These are phyloP conservation scores for Pythium rhizo-oryzae DNA, from an alignment of 352 stramenopile species.

Conservation along the genomic window DNA sequence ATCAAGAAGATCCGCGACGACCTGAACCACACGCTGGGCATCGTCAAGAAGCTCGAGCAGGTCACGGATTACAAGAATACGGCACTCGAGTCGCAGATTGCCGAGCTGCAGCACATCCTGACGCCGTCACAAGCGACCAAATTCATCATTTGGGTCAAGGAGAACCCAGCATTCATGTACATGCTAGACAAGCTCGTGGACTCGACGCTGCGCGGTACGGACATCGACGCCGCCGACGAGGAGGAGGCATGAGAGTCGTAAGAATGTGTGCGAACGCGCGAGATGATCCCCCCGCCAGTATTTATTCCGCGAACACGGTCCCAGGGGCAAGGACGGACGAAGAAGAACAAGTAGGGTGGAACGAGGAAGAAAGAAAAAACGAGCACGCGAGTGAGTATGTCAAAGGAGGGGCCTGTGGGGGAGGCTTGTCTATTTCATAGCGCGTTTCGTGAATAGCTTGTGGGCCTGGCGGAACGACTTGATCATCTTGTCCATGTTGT, in stretches of 20 bases:
- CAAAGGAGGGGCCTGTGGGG: too few relatives aligned
- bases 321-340: not conserved
- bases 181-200: slow-evolving; percentile 85
- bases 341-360: not conserved
- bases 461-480: slow-evolving; percentile 49
- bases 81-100: slow-evolving; percentile 69
- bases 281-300: slow-evolving; percentile 6
- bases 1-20: slow-evolving; percentile 73
- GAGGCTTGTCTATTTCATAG: not conserved
- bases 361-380: not conserved
- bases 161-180: slow-evolving; percentile 87
- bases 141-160: slow-evolving; percentile 90
- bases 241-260: slow-evolving; percentile 2
- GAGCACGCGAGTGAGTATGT: too few relatives aligned
- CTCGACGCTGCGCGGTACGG: slow-evolving; percentile 45
- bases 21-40: slow-evolving; percentile 70
- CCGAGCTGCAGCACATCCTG: slow-evolving; percentile 70
- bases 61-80: slow-evolving; percentile 83
- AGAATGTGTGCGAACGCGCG: not conserved
- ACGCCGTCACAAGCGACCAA: slow-evolving; percentile 78
- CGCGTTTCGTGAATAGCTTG: slow-evolving; percentile 36
- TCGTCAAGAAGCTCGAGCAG: slow-evolving; percentile 67
- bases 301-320: slow-evolving; percentile 10
- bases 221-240: slow-evolving; percentile 2
- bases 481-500: slow-evolving; percentile 67